phyloP scores from a whole-genome alignment of 371 early-diverging fungal genomes.

The Zopfochytrium polystomum region DNA sequence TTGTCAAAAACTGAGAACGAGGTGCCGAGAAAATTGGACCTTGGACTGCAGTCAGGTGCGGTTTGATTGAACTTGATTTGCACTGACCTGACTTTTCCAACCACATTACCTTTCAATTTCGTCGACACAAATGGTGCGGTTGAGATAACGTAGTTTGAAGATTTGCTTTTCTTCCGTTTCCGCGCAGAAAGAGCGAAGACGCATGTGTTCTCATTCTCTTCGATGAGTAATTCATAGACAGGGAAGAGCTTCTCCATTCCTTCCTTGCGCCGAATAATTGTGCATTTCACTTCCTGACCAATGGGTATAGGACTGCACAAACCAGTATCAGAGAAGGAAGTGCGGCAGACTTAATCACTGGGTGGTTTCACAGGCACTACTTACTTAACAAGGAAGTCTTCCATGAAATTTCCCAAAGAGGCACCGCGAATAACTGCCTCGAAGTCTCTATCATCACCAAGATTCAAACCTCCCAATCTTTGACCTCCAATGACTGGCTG shows the following conservation, averaged over 20 bases:
- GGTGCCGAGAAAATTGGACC: conserved; percentile 84
- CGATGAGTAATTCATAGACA: conserved; percentile 69
- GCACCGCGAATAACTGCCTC: no score
- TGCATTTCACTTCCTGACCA: conserved; percentile 70
- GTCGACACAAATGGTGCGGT: conserved; percentile 31
- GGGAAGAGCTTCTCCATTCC: conserved; percentile 67
- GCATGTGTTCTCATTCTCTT: conserved; percentile 44
- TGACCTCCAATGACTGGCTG: no score
- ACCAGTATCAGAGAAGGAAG: no score
- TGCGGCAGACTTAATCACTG: no score
- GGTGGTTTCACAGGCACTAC: no score
- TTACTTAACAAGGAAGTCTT: no score
- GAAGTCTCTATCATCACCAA: no score
- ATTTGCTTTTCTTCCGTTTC: conserved; percentile 66
- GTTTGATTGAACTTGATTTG: no score
- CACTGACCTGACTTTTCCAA: conserved; percentile 69
- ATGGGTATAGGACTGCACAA: conserved; percentile 69
- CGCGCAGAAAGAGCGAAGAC: conserved; percentile 65
- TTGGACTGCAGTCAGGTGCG: no score
- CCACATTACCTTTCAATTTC: conserved; percentile 31
- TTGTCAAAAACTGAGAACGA: conserved; percentile 73
- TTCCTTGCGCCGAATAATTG: conserved; percentile 68
- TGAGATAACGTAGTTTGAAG: conserved; percentile 71
- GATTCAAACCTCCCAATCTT: no score
- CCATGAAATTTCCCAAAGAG: no score